Conservation (phyloP, 805 yeast species). For the Yamadazyma sp. region DNA sequence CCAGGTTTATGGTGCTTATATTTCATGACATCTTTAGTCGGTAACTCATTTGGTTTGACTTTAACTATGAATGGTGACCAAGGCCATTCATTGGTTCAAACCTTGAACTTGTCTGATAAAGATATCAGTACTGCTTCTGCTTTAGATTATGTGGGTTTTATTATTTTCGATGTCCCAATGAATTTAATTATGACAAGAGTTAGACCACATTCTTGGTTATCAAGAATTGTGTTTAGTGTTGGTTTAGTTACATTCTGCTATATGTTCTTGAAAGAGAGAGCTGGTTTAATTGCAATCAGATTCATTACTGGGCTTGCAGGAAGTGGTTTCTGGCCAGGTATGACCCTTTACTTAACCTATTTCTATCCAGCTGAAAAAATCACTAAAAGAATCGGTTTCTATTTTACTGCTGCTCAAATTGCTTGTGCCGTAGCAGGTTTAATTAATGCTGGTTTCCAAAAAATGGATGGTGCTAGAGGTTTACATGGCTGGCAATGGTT, state of each 20-base stretch:
- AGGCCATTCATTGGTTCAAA: conserved; percentile 58
- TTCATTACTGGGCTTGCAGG: conserved; percentile 73
- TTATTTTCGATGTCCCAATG: conserved; percentile 85
- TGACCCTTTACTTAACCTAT: conserved; percentile 76
- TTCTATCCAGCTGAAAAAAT: conserved; percentile 83
- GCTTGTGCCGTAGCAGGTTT: conserved; percentile 88
- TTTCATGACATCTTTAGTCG: conserved; percentile 76
- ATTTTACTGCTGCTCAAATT: conserved; percentile 89
- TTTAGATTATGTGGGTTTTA: conserved; percentile 76
- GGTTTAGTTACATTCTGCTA: conserved; percentile 79
- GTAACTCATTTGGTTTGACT: conserved; percentile 72
- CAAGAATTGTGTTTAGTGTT: conserved; percentile 72
- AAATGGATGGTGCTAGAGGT: conserved; percentile 70
- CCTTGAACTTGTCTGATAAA: conserved; percentile 50
- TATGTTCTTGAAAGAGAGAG: conserved; percentile 50
- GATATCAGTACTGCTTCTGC: conserved; percentile 76
- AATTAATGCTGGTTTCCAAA: conserved; percentile 84
- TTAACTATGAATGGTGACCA: conserved; percentile 68
- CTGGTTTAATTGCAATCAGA: conserved; percentile 68
- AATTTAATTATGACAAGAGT: conserved; percentile 78
- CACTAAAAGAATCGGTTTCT: conserved; percentile 80
- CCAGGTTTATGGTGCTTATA: conserved; percentile 82
- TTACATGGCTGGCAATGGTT: conserved; percentile 85
- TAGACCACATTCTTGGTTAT: conserved; percentile 82
- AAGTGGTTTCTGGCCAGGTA: conserved; percentile 90